These are phyloP conservation scores for Solanum gandarillasii DNA, from an alignment of 257 asterid genomes.

Conservation along the genomic window DNA sequence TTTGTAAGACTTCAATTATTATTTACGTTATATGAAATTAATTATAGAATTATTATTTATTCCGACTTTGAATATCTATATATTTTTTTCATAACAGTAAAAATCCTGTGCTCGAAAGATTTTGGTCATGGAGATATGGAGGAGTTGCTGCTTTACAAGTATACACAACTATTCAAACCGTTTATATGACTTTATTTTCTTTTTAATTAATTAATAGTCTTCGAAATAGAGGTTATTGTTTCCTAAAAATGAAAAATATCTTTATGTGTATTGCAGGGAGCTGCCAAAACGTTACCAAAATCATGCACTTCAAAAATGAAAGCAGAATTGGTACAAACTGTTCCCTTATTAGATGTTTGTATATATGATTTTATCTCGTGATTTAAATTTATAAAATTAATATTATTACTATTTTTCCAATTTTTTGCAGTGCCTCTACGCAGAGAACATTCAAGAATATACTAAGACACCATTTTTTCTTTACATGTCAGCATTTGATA, in stretches of 20 bases:
- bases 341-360: neutral
- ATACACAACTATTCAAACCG: fast-evolving
- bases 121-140: neutral
- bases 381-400: neutral
- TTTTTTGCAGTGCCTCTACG: neutral
- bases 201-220: neutral
- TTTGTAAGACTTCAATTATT: neutral
- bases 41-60: neutral
- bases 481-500: neutral
- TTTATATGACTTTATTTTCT: neutral
- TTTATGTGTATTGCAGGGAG: neutral
- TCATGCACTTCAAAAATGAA: neutral
- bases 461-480: neutral
- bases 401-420: neutral
- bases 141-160: neutral
- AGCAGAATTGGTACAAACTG: neutral
- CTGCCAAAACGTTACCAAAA: neutral
- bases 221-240: neutral
- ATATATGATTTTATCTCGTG: neutral
- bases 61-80: neutral
- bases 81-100: neutral
- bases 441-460: neutral
- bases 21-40: neutral
- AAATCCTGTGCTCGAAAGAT: neutral
- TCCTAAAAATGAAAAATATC: neutral